phyloP scores from a whole-genome alignment of 495 filamentous ascomycete species.

The Penicillium parvum region DNA sequence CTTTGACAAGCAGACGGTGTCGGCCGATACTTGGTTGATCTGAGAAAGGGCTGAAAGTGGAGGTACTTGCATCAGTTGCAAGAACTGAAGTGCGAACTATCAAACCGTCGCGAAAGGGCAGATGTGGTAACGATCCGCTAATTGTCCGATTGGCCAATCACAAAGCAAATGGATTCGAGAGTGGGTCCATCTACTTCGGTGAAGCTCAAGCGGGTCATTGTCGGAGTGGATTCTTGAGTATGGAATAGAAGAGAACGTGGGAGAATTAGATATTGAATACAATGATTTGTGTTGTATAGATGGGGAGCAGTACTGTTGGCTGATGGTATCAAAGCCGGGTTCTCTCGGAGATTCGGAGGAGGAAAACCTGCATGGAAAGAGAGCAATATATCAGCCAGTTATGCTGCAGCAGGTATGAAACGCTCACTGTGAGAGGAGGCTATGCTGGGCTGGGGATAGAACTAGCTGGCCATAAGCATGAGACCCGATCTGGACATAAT shows the following conservation, averaged over 20 bases:
- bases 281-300: neutral
- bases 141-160: constrained; percentile 11
- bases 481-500: too few species aligned
- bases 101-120: constrained; percentile 10
- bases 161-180: neutral
- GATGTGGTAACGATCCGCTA: constrained; percentile 9
- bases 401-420: too few species aligned
- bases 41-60: neutral
- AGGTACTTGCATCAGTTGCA: too few species aligned
- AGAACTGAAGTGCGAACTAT: neutral
- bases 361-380: too few species aligned
- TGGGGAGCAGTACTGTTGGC: neutral
- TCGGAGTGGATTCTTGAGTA: too few species aligned
- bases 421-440: too few species aligned
- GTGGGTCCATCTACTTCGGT: neutral
- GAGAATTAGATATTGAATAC: neutral
- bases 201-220: too few species aligned
- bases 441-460: too few species aligned
- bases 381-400: too few species aligned
- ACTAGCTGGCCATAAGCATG: too few species aligned
- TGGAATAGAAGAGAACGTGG: neutral
- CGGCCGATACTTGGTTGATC: neutral
- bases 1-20: neutral
- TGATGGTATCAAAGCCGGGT: too few species aligned
- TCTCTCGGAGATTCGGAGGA: too few species aligned